phyloP scores from a whole-genome alignment of 2,329 filamentous ascomycete species.

The Colletotrichum tabaci region DNA sequence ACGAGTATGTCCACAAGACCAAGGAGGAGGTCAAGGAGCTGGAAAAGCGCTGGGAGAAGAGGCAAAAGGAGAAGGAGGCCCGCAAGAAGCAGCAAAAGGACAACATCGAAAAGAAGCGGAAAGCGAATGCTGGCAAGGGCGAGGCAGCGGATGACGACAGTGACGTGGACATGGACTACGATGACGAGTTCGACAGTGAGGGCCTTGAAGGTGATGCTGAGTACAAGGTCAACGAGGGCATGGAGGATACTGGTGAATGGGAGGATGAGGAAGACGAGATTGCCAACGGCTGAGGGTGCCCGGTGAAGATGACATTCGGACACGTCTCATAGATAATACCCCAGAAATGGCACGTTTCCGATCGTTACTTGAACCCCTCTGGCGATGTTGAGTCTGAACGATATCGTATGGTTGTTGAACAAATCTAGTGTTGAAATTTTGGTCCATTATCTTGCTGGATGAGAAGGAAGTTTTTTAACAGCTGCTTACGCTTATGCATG shows the following conservation, averaged over 20 bases:
- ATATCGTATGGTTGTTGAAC: no score
- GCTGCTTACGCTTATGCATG: no score
- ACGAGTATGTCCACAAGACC: conserved; percentile 92
- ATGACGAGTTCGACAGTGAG: conserved; percentile 67
- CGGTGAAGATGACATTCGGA: not conserved
- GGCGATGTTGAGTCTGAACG: not conserved
- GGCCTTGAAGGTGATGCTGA: conserved; percentile 65
- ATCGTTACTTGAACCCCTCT: not conserved
- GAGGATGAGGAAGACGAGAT: conserved; percentile 65
- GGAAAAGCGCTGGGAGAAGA: conserved; percentile 86
- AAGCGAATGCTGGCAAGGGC: conserved; percentile 60
- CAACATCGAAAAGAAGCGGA: conserved; percentile 90
- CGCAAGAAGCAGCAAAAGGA: conserved; percentile 87
- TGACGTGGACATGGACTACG: conserved; percentile 59
- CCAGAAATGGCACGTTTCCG: conserved; percentile 15
- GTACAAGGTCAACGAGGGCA: conserved; percentile 63
- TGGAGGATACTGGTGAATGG: conserved; percentile 67
- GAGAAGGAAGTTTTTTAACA: no score
- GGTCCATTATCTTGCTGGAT: no score
- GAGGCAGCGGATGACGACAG: conserved; percentile 53
- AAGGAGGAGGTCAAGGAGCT: conserved; percentile 82
- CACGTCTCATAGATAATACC: conserved; percentile 29
- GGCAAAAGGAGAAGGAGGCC: conserved; percentile 84
- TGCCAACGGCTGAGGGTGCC: conserved; percentile 46
- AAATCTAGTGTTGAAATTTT: no score